phyloP scores from a whole-genome alignment of 495 filamentous ascomycete species.

The Tetracladium setigerum region DNA sequence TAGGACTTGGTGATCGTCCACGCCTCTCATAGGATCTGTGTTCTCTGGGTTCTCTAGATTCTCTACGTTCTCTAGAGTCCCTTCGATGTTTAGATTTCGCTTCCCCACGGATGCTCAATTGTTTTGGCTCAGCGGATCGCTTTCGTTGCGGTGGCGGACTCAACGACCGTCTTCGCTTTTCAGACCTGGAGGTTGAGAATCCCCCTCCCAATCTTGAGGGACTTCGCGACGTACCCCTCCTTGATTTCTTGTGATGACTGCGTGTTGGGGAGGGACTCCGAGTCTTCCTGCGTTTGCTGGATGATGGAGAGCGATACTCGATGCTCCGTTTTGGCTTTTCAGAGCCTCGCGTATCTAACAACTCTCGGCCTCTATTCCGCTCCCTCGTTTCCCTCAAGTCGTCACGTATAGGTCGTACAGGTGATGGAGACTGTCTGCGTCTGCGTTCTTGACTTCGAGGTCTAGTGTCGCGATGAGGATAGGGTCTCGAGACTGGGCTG shows the following conservation, averaged over 20 bases:
- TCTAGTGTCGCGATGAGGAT: slow-evolving; percentile 12
- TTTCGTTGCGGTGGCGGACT: slow-evolving; percentile 24
- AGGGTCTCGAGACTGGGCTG: slow-evolving; percentile 13
- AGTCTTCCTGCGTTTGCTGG: slow-evolving; percentile 33
- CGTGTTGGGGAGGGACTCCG: slow-evolving; percentile 24
- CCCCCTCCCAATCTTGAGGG: slow-evolving; percentile 22
- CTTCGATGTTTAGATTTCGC: slow-evolving; percentile 25
- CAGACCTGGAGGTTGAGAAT: slow-evolving; percentile 16
- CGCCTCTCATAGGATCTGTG: slow-evolving; percentile 17
- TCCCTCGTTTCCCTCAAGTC: slow-evolving; percentile 30
- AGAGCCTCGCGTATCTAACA: slow-evolving; percentile 25
- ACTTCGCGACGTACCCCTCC: slow-evolving; percentile 25
- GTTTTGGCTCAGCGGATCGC: slow-evolving; percentile 25
- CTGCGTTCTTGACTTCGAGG: slow-evolving; percentile 28
- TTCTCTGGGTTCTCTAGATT: slow-evolving; percentile 24
- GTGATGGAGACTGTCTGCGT: slow-evolving; percentile 21
- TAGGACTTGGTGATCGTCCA: slow-evolving; percentile 16
- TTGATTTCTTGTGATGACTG: slow-evolving; percentile 29
- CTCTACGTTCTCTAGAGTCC: slow-evolving; percentile 17
- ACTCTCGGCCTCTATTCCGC: slow-evolving; percentile 25
- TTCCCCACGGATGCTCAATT: slow-evolving; percentile 20
- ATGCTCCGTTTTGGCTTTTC: slow-evolving; percentile 24
- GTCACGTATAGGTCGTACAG: slow-evolving; percentile 13
- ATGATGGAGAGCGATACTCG: slow-evolving; percentile 26
- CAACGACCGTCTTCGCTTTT: slow-evolving; percentile 16